phyloP scores from a whole-genome alignment of 257 asterid species.

The Jasminum sambac region DNA sequence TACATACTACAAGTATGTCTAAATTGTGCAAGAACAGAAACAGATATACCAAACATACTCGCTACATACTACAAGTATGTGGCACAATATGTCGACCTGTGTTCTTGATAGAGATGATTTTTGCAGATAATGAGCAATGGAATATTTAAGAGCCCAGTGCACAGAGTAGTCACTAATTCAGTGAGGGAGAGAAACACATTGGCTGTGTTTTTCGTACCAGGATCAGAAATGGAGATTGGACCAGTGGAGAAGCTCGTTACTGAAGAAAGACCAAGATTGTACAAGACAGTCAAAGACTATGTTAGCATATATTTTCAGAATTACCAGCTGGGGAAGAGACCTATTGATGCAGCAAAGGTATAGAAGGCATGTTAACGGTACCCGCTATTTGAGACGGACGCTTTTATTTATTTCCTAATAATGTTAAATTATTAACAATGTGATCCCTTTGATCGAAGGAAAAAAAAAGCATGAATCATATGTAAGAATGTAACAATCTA shows the following conservation, averaged over 20 bases:
- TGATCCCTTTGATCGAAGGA: no score
- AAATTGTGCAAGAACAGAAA: no score
- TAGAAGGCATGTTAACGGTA: neutral
- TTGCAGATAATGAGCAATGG: conserved; percentile 73
- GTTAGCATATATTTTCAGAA: conserved; percentile 31
- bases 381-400: neutral
- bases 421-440: neutral
- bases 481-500: no score
- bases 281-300: conserved; percentile 23
- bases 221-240: conserved; percentile 45
- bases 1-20: no score
- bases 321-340: conserved; percentile 57
- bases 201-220: conserved; percentile 30
- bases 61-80: no score
- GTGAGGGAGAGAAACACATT: conserved; percentile 45
- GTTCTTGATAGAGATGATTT: neutral
- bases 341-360: conserved; percentile 17
- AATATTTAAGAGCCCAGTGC: conserved; percentile 57
- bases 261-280: conserved; percentile 40
- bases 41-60: no score
- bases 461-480: no score
- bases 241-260: conserved; percentile 50
- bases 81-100: neutral
- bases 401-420: neutral
- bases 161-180: conserved; percentile 54